phyloP scores from a whole-genome alignment of 331 rosid genomes.

The Arachis monticola region DNA sequence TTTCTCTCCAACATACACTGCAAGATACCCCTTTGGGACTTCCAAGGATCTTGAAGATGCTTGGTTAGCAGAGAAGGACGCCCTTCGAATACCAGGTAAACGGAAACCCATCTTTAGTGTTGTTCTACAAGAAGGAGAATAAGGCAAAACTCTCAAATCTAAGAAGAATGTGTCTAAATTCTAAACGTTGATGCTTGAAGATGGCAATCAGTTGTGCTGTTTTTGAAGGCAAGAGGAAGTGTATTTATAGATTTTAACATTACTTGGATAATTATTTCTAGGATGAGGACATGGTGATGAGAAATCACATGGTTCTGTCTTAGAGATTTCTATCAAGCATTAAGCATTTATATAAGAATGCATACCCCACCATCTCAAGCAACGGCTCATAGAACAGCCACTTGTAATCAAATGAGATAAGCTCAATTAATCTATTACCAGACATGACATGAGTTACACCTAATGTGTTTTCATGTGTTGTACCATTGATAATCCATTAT shows the following conservation, averaged over 20 bases:
- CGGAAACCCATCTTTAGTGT: slow-evolving; percentile 46
- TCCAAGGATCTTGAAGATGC: slow-evolving; percentile 15
- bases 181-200: background rate
- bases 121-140: background rate
- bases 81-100: slow-evolving; percentile 24
- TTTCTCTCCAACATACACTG: slow-evolving; percentile 48
- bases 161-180: background rate
- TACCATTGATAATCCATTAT: too few relatives aligned
- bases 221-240: slow-evolving; percentile 1
- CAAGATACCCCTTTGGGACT: slow-evolving; percentile 51
- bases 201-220: slow-evolving; percentile 12
- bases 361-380: slow-evolving; percentile 17
- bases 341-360: background rate
- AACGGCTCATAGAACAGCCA: background rate
- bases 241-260: slow-evolving; percentile 31
- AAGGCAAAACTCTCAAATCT: background rate
- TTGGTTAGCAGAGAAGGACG: slow-evolving; percentile 6
- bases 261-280: background rate
- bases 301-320: slow-evolving; percentile 50
- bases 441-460: background rate
- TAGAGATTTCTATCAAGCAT: slow-evolving; percentile 4
- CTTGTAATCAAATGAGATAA: background rate
- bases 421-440: background rate
- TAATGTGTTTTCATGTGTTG: background rate
- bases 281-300: slow-evolving; percentile 6